phyloP scores from a whole-genome alignment of 202 grass and related monocot species.

The Zoysia matrella region DNA sequence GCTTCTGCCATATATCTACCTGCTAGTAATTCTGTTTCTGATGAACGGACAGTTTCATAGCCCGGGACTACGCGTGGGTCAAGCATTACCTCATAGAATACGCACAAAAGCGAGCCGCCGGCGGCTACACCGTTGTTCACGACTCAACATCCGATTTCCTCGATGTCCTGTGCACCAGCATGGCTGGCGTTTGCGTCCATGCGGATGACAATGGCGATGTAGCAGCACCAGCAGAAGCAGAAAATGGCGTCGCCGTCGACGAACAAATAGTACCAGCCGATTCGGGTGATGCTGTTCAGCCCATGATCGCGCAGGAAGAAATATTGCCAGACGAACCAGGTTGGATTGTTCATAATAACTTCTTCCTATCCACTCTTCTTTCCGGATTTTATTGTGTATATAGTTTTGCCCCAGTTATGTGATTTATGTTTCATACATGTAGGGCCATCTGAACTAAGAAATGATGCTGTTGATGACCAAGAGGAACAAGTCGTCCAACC shows the following conservation, averaged over 20 bases:
- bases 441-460: constrained; percentile 24
- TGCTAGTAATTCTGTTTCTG: no score
- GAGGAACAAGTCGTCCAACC: neutral
- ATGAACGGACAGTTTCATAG: constrained; percentile 30
- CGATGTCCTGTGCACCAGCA: constrained; percentile 32
- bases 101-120: neutral
- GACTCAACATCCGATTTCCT: constrained; percentile 38
- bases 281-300: neutral
- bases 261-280: no score
- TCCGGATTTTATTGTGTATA: neutral
- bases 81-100: constrained; percentile 39
- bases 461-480: neutral
- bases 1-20: no score
- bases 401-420: neutral
- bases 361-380: neutral
- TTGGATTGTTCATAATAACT: neutral
- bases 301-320: neutral
- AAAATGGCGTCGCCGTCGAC: no score
- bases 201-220: neutral
- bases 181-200: neutral
- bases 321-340: neutral
- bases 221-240: neutral
- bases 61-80: constrained; percentile 32
- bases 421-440: neutral
- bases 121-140: constrained; percentile 7